These are phyloP conservation scores for Gossypium aridum DNA, from an alignment of 441 rosid species.

Conservation along the genomic window DNA sequence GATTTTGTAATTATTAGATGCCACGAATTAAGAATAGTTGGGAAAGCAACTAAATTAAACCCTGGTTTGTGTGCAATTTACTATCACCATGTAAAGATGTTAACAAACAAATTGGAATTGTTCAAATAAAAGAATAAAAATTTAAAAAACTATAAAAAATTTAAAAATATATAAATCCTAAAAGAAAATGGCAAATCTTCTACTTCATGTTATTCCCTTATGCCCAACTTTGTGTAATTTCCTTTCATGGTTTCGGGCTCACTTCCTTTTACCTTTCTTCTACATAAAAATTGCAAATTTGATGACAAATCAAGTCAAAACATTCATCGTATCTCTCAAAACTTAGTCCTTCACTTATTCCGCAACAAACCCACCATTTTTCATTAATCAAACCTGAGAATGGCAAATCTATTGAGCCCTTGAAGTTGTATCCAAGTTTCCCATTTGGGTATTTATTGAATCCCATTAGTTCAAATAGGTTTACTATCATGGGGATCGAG, in stretches of 20 bases:
- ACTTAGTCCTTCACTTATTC: slow-evolving; percentile 6
- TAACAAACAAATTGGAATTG: too few species aligned
- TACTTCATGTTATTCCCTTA: too few species aligned
- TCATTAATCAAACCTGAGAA: slow-evolving; percentile 5
- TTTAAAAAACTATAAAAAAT: too few species aligned
- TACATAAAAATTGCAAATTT: slow-evolving; percentile 31
- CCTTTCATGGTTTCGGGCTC: background rate
- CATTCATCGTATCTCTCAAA: slow-evolving; percentile 21
- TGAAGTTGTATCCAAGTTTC: slow-evolving; percentile 36
- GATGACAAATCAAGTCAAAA: slow-evolving; percentile 23
- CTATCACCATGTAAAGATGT: too few species aligned
- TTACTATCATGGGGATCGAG: background rate
- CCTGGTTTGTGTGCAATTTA: too few species aligned
- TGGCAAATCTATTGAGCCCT: slow-evolving; percentile 4
- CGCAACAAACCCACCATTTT: slow-evolving; percentile 1
- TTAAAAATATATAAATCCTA: too few species aligned
- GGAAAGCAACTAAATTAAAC: too few species aligned
- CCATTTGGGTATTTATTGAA: slow-evolving; percentile 28
- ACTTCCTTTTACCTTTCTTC: background rate
- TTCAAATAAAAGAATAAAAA: too few species aligned
- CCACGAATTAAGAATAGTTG: too few species aligned
- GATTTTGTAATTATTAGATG: background rate
- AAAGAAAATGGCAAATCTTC: too few species aligned
- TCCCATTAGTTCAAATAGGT: slow-evolving; percentile 19
- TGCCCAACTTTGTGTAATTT: background rate